These are phyloP conservation scores for Ophiocordyceps sinensis DNA, from an alignment of 2,329 filamentous ascomycete species.

Conservation along the genomic window DNA sequence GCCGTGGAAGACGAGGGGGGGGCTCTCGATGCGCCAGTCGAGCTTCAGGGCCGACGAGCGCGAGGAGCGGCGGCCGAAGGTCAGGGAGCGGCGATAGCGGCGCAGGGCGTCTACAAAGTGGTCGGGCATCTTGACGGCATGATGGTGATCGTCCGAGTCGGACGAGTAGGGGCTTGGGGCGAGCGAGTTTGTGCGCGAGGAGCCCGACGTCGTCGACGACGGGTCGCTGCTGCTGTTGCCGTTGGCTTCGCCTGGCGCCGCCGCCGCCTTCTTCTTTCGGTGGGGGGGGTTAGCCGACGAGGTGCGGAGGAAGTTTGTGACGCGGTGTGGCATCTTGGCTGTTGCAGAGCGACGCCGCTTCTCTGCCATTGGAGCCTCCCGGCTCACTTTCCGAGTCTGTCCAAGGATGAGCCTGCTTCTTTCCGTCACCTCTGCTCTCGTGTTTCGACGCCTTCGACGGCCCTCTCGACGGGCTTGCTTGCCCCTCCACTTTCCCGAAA, in stretches of 20 bases:
- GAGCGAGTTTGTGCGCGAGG: constrained; percentile 12
- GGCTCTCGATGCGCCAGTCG: constrained; percentile 61
- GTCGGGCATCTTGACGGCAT: constrained; percentile 23
- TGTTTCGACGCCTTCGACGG: not conserved
- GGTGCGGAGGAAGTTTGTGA: constrained; percentile 41
- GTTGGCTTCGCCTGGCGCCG: constrained; percentile 1
- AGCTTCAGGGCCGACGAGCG: constrained; percentile 19
- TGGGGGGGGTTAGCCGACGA: constrained; percentile 39
- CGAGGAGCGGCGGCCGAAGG: constrained; percentile 15
- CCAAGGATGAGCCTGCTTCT: not conserved
- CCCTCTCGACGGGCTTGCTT: not conserved
- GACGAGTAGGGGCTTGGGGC: constrained; percentile 19
- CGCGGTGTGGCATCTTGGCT: constrained; percentile 37
- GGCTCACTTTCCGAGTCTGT: not conserved
- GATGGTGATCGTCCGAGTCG: constrained; percentile 17
- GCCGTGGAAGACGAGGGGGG: constrained; percentile 75
- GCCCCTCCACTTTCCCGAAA: not conserved
- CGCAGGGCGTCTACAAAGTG: constrained; percentile 19
- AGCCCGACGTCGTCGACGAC: constrained; percentile 13
- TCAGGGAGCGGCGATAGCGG: constrained; percentile 26
- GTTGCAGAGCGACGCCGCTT: not conserved
- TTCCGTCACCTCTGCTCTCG: too few species aligned
- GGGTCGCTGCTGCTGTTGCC: not conserved
- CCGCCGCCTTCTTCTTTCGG: constrained; percentile 23
- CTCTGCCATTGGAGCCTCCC: not conserved